Percentiles rank a stretch among this genome's conserved stretches.
phyloP scores from a whole-genome alignment of 768 basidiomycete genomes.

The Mycena crocata region DNA sequence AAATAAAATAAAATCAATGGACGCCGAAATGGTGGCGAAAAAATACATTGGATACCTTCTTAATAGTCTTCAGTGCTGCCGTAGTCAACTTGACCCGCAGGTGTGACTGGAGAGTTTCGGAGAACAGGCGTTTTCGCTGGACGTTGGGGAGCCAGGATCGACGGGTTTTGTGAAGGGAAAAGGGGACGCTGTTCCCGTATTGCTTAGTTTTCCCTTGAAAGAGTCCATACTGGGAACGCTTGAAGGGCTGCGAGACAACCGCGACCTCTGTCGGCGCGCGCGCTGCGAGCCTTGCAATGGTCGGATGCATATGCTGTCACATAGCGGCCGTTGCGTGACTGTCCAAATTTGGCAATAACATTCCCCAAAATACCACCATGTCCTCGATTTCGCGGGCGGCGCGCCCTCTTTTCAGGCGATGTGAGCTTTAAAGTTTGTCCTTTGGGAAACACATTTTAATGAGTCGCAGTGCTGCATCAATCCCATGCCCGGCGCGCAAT shows the following conservation, averaged over 20 bases:
- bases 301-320: slow-evolving; percentile 18
- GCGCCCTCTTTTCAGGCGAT: slow-evolving; percentile 16
- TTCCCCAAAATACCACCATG: neutral
- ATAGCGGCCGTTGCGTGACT: too few relatives aligned
- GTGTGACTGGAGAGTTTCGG: slow-evolving; percentile 68
- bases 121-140: slow-evolving; percentile 79
- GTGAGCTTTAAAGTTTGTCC: neutral
- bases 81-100: slow-evolving; percentile 80
- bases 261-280: slow-evolving; percentile 37
- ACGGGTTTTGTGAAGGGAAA: slow-evolving; percentile 89
- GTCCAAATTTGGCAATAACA: too few relatives aligned
- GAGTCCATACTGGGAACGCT: slow-evolving; percentile 82
- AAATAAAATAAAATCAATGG: neutral
- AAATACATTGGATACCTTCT: slow-evolving; percentile 68
- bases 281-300: slow-evolving; percentile 3
- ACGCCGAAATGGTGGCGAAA: neutral
- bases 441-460: neutral
- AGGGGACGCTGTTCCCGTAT: slow-evolving; percentile 90
- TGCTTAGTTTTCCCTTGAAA: slow-evolving; percentile 86
- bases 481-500: slow-evolving; percentile 66
- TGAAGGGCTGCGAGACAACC: slow-evolving; percentile 76
- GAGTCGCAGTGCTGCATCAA: slow-evolving; percentile 63
- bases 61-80: slow-evolving; percentile 81
- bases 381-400: slow-evolving; percentile 14
- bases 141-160: slow-evolving; percentile 91